Evolutionary conservation across 768 basidiomycete species (phyloP).

Genomic region (Suillus spraguei): DNA sequence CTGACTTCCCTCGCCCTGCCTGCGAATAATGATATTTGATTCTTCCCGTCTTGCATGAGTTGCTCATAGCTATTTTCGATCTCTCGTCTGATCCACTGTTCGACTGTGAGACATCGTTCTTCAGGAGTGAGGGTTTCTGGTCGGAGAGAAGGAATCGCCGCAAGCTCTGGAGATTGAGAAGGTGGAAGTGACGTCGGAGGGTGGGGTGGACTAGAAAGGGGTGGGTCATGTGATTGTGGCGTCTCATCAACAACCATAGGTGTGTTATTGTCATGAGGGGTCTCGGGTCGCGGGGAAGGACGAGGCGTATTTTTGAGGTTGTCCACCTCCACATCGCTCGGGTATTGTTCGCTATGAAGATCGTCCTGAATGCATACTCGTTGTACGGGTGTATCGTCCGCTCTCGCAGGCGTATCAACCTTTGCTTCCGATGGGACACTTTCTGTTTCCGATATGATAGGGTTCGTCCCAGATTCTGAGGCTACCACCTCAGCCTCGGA

Average conservation of each 20-base stretch:
- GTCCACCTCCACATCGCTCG: neutral
- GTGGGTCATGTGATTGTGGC: neutral
- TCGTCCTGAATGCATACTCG: neutral
- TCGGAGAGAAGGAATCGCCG: constrained; percentile 10
- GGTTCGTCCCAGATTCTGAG: neutral
- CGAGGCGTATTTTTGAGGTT: neutral
- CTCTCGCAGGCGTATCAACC: neutral
- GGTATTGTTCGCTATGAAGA: neutral
- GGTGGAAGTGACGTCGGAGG: constrained; percentile 4
- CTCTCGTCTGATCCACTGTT: constrained; percentile 82
- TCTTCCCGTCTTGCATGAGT: constrained; percentile 53
- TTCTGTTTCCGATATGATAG: constrained; percentile 1
- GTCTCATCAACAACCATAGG: constrained; percentile 4
- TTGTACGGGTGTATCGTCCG: neutral
- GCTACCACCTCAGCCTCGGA: neutral
- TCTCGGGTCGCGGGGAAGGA: neutral
- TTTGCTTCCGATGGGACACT: neutral
- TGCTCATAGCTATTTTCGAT: constrained; percentile 68
- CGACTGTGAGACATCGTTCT: constrained; percentile 78
- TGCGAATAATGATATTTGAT: constrained; percentile 51
- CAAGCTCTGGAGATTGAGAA: constrained; percentile 19
- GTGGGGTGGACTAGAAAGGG: neutral
- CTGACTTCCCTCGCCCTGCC: constrained; percentile 44
- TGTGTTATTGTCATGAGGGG: neutral
- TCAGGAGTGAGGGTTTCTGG: constrained; percentile 35